Evolutionary conservation across 495 filamentous ascomycete genomes (phyloP), one percentile per base, ranked within the genome.

Genomic region (Penicillium pancosmium): DNA sequence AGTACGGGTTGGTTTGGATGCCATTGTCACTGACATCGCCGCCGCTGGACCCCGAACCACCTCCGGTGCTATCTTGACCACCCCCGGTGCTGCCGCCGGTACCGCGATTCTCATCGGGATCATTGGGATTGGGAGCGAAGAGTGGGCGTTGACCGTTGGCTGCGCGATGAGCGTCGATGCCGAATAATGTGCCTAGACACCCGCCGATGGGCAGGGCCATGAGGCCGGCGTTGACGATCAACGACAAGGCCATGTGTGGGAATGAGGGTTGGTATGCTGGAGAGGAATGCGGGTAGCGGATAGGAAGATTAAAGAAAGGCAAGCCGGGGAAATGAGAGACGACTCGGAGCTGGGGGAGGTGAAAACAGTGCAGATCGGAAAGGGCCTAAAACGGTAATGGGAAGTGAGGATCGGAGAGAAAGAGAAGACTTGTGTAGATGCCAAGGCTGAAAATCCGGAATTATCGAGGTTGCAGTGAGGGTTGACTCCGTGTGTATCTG

Each of bases 191-290:
- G 16, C 75, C 75, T 12, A 79, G 49, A 10, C 71, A 70, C 18
- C 65, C 68, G 13, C 72, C 76, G 51, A 78, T 69, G 12, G 76
- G 76, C 36, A 79, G 70, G 13, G 65, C 71, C 38, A 77, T 50
- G 7, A 79, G 70, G 55, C 61, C 51, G 10, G 63, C 62, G 63
- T 75, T 79, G 56, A 79, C 68, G 48, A 79, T 51, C 49, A 71
- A 59, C 58, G 67, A 62, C 15, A 78, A 27, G 12, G 61, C 64
- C 64, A 67, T 67, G 34, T 65, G 41, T 15, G 19, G 13, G 18
- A 52, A 15, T 2, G 35, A 55, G 54, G 23, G 33, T 33, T 50
- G 46, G 46, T 25, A 48, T 48, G 46, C 21, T 1, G 46, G 18
- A 27, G 46, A 27, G 16, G 41, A 44, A 43, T 43, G 40, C 13